A percentile compares a stretch with the other conserved stretches of the same genome.
These are phyloP conservation scores for Trichocomaceae sp. DNA, from an alignment of 2,329 filamentous ascomycete species.

Conservation along the genomic window DNA sequence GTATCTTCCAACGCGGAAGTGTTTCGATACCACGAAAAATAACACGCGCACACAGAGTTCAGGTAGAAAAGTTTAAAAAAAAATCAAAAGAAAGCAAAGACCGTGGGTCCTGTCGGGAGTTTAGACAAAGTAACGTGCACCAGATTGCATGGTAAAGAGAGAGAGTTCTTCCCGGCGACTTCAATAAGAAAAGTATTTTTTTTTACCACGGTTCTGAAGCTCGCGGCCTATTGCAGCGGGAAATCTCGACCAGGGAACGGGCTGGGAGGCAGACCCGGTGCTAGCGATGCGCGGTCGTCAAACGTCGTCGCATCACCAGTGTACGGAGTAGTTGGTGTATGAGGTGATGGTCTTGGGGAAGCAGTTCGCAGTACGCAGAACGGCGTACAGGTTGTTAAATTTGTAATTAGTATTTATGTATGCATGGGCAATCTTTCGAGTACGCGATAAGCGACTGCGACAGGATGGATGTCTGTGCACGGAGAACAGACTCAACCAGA, in stretches of 20 bases:
- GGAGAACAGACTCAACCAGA: background rate
- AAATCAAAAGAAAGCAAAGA: background rate
- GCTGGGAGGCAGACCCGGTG: constrained; percentile 9
- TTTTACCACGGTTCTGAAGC: background rate
- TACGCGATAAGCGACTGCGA: constrained; percentile 4
- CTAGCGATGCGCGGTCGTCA: constrained; percentile 10
- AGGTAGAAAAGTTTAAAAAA: background rate
- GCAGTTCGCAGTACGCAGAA: too few relatives aligned
- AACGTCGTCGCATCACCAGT: constrained; percentile 10
- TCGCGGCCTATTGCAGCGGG: background rate
- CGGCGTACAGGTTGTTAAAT: background rate
- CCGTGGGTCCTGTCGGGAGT: constrained; percentile 13
- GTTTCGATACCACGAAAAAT: background rate
- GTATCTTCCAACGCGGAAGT: constrained; percentile 9
- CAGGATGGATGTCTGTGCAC: constrained; percentile 3
- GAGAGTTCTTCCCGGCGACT: background rate
- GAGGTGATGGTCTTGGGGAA: too few relatives aligned
- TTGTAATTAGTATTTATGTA: background rate
- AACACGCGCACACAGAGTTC: background rate
- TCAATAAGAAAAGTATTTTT: background rate
- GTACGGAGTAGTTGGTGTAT: too few relatives aligned
- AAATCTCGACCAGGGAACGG: background rate
- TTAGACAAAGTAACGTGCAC: constrained; percentile 9
- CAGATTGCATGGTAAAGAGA: constrained; percentile 13
- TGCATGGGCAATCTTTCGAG: background rate